Evolutionary conservation across 352 stramenopile genomes (phyloP), one percentile per base, ranked within the genome.

Genomic region (Hyaloperonospora arabidopsidis): DNA sequence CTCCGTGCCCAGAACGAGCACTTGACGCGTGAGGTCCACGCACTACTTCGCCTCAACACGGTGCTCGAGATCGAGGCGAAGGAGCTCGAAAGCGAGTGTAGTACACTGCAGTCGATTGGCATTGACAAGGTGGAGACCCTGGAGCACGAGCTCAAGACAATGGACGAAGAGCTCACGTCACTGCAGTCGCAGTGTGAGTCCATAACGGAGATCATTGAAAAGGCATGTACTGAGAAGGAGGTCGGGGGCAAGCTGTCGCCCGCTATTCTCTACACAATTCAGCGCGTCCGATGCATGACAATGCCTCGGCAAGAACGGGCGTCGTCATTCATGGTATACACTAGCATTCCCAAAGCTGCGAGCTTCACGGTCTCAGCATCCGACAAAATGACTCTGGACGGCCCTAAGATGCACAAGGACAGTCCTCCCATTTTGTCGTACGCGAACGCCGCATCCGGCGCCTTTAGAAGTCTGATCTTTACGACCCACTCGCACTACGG

Each of bases 51-150:
- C 45, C 60, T 68, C 66, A 89, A 89, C 61, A 82, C 64, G 43
- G 72, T 63, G 35, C 76, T 87, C 58, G 70, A 89, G 65, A 72
- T 73, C 45, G 76, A 89, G 51, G 65, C 83, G 45, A 63, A 73
- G 63, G 45, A 61, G 48, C 64, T 86, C 28, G 68, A 75, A 49
- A 68, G 56, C 19, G 65, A 78, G 32, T 75, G 70, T 50, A 70
- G 86, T 40, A 59, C 68, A 36, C 63, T 82, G 3, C 62, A 75
- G 25, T 61, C 54, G 8, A 29, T 63, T 1, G 70, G 73, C 46
- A 66, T 66, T 50, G 54, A 74, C n/a, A 69, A 70, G 45, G 70
- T 71, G 49, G 45, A 70, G 25, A 62, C 65, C 34, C 67, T 89
- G 41, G 67, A 71, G 18, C 57, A 76, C n/a, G 72, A 86, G 56